Base-by-base conservation (phyloP, 129 eudicot species). In the Arctium lappa region DNA sequence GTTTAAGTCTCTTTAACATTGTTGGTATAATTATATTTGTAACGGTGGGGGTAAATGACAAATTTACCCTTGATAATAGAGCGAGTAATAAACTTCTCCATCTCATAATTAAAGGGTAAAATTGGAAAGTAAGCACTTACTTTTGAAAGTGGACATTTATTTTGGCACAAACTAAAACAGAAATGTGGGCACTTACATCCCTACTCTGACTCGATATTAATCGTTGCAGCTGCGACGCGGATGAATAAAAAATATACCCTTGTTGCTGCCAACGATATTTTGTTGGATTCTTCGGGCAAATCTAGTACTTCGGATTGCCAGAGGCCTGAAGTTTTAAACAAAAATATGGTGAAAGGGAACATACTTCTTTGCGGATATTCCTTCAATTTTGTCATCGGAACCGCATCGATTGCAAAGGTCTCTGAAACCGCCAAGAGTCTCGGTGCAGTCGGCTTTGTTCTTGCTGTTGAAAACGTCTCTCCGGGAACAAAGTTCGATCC, bases 401-500 rank as follows among this genome's bases (percentile, higher is more conserved):
- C 95, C 0, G 94, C 99, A 83, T 95, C 97, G 18, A 84, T 95
- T 73, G 87, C 88, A 74, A 91, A 86, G 69, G 99, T 95, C 34
- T 80, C 98, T 0, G 88, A 93, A 75, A 95, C 99, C 8, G 98
- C 99, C 78, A 91, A 86, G 84, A 86, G 88, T 71, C 95, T 95
- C 5, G 99, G 99, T 82, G 99, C 99, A 15, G 84, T 87, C 42
- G 99, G 99, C 65, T 93, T 95, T 75, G 98, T 95, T 81, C 95
- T 95, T 37, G 99, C 95, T 22, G 99, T 95, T 6, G 99, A 95
- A 87, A 95, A 84, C 79, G 91, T 87, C 62, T 90, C 99, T 38
- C 99, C 99, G 0, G 99, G 99, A 50, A 89, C 99, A 15, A 95
- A 95, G 90, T 95, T 91, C 75, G 99, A 95, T 85, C 99, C 99